phyloP scores from a whole-genome alignment of 768 basidiomycete species.

The Serendipita vermifera region DNA sequence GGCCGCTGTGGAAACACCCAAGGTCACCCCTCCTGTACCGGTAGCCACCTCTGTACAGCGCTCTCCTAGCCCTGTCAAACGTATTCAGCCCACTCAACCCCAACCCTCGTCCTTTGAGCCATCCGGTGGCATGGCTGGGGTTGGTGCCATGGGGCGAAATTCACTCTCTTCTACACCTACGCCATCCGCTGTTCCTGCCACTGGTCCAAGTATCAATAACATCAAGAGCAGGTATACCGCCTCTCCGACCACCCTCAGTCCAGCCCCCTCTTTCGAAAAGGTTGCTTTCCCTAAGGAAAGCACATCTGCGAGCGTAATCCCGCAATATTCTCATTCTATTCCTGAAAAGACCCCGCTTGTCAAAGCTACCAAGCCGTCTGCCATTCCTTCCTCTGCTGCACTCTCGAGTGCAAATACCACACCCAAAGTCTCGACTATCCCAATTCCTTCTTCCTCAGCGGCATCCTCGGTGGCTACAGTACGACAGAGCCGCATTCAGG shows the following conservation, averaged over 20 bases:
- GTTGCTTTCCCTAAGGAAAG: too few species aligned
- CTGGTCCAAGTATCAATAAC: not conserved
- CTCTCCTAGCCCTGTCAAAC: conserved; percentile 3
- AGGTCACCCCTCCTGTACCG: not conserved
- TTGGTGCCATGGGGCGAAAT: not conserved
- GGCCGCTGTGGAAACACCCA: not conserved
- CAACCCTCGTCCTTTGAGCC: not conserved
- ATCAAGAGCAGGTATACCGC: not conserved
- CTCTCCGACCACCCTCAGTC: too few species aligned
- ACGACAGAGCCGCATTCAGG: not conserved
- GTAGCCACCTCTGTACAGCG: not conserved
- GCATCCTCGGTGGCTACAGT: not conserved
- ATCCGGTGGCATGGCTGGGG: not conserved
- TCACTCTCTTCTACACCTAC: not conserved
- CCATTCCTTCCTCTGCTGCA: not conserved
- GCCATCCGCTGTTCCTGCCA: not conserved
- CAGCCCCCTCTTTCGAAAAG: too few species aligned
- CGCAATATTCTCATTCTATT: not conserved
- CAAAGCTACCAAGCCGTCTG: not conserved
- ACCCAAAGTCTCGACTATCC: not conserved
- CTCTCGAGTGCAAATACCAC: not conserved
- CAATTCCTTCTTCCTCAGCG: not conserved
- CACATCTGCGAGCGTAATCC: too few species aligned
- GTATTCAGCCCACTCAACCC: not conserved
- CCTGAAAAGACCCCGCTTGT: conserved; percentile 3